These are phyloP conservation scores for Musa balbisiana DNA, from an alignment of 202 grass and related monocot genomes.

Conservation along the genomic window DNA sequence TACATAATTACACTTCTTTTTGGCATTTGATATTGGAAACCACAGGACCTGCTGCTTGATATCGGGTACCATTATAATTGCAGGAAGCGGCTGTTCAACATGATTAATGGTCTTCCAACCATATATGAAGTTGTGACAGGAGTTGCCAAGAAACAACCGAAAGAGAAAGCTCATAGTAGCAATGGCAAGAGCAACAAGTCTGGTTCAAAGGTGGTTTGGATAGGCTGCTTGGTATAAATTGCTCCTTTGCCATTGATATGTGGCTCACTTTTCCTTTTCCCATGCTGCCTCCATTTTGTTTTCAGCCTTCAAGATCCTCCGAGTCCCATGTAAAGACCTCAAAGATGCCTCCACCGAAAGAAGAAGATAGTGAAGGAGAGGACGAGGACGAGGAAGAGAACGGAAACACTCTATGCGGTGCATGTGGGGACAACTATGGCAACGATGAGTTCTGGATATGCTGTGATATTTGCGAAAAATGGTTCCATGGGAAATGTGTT, in stretches of 20 bases:
- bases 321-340: slow-evolving; percentile 48
- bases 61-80: slow-evolving; percentile 15
- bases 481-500: slow-evolving; percentile 98
- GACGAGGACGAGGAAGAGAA: slow-evolving; percentile 74
- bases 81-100: slow-evolving; percentile 86
- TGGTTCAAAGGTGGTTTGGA: slow-evolving; percentile 46
- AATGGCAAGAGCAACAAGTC: slow-evolving; percentile 74
- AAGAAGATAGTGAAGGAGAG: slow-evolving; percentile 51
- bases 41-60: background rate
- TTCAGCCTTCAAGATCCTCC: slow-evolving; percentile 31
- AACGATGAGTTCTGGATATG: slow-evolving; percentile 99
- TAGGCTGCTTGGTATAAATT: background rate
- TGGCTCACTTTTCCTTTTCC: background rate
- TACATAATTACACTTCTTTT: too few species aligned
- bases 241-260: background rate
- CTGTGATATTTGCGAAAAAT: slow-evolving; percentile 89
- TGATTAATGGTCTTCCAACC: slow-evolving; percentile 91
- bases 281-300: slow-evolving; percentile 3
- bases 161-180: slow-evolving; percentile 66
- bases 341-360: slow-evolving; percentile 51
- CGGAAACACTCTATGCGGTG: slow-evolving; percentile 80
- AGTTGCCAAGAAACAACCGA: slow-evolving; percentile 63
- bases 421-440: slow-evolving; percentile 85
- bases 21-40: too few species aligned
- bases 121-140: slow-evolving; percentile 97